Base-by-base conservation (phyloP, 305 asterid species). In the Nicotiana rustica region DNA sequence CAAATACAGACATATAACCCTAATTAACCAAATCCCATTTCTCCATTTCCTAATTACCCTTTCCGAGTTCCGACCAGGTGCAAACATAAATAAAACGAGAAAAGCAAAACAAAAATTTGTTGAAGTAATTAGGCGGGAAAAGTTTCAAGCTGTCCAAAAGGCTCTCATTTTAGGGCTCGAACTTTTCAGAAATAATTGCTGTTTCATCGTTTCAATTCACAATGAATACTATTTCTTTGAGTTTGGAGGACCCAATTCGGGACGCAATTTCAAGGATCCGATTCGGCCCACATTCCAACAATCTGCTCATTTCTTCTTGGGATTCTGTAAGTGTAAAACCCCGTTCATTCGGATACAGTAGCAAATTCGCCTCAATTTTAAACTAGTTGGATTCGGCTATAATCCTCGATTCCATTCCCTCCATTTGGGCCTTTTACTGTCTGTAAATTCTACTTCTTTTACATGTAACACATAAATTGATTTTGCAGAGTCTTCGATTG, bases 251-350 rank as follows among this genome's bases (percentile, higher is more conserved):
- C 62, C 98, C 97, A 36, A 89, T 93, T 79, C 85, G 82, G 31
- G 98, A 92, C 81, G 29, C 29, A 83, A 88, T 96, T 90, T 90
- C 98, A 65, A 90, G 97, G 88, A 86, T 96, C 67, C 94, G 97
- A 12, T 96, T 96, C 79, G 92, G 98, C 82, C 93, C 97, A 29
- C 14, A 1, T 44, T 89, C 97, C 75, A 92, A 93, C 91, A 93
- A 91, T 83, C 94, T 94, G 81, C 91, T 92, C 14, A 86, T 96
- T 85, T 89, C 99, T 61, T 93, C 98, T 2, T 94, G 98, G 99
- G 98, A 93, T 85, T 89, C 94, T 71, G 99, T 90, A 85, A 89
- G 93, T 83, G 8, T 59, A 5, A 52, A 75, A 14, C 18, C 13
- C 78, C 10, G 1, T 18, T 62, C 35, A 62, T 62, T 21, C 1